Base-by-base conservation (phyloP, 352 stramenopile species). In the Phytopythium mirpurense region DNA sequence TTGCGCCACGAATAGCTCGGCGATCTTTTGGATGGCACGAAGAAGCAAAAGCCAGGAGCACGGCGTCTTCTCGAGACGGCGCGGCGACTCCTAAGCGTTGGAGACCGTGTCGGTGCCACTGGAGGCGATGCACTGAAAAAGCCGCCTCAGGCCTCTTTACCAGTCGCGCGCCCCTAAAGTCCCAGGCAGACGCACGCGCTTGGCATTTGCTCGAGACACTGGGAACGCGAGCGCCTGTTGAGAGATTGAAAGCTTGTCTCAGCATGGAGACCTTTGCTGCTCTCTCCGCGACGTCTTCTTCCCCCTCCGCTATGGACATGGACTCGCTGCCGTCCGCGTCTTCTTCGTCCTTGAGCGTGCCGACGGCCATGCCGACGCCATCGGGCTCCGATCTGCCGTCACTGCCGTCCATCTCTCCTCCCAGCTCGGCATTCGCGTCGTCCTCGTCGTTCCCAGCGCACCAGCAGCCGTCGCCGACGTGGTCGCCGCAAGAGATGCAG, bases 401-500 rank as follows among this genome's bases (percentile, higher is more conserved):
- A 42, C 49, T 84, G 37, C 73, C 74, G 15, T 86, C 75, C 12
- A 80, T 84, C 52, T 87, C 78, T 7, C 76, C 78, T 2, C 34
- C 46, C 31, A 52, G 46, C 23, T 52, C 46, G 4, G 29, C 46
- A 14, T 52, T 52, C 21, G 8, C 24, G 11, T 52, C 46, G 19
- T 52, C 45, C 14, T 29, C 31, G 10, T 21, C 31, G 5, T 38
- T 40, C 16, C 34, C 6, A 37, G 12, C 14, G 4, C 31, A 10
- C 4, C 46, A 26, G n/a, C n/a, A 29, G 9, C 59, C 68, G 1
- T 65, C 86, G 48, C 59, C 82, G 0, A 51, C 66, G 12, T 92
- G 82, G 82, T 67, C 72, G 8, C 27, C 63, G 0, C 73, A 88
- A 31, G 82, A 92, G 52, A 68, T 89, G 27, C 78, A 92, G 49